Evolutionary conservation across 176 grass and related monocot genomes (phyloP), one percentile per base, ranked within the genome.

Genomic region (Paspalum notatum): DNA sequence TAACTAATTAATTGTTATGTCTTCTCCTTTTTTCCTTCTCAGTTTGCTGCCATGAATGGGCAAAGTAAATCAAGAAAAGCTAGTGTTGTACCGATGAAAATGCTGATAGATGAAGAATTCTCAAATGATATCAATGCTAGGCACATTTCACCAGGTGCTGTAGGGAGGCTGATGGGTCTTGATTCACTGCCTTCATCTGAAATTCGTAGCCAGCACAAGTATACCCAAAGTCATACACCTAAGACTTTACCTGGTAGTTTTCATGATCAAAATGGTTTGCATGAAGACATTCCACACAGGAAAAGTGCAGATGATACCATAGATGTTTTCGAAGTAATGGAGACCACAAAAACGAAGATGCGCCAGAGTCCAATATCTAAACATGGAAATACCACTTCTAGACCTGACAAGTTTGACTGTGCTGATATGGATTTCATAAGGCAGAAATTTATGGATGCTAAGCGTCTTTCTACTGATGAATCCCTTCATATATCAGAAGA

Each of bases 151-250:
- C 93, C 96, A 80, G 90, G 96, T 56, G 75, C 87, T 76, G 80
- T 99, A 68, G 96, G 90, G 59, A 93, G 93, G 55, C 76, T 99
- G 49, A 99, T 99, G 96, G 96, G 96, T 66, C 90, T 99, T 63
- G 89, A 99, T 85, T 87, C 92, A 71, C 67, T 99, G 65, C 92
- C 95, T 74, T 64, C 84, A 53, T 65, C 79, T 78, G 75, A 49
- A 39, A 58, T 73, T 46, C 61, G 72, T 75, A 78, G 68, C 39
- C 80, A 89, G 32, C 52, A 76, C 41, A 90, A 83, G 63, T 66
- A 86, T 72, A 60, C n/a, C 26, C 74, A 68, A 75, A 71, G 43
- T 75, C 58, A 71, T 72, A 51, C 77, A 62, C 58, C 73, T 63
- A 82, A 38, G 38, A 45, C 41, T 52, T 84, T 83, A 82, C 44